Base-by-base conservation (phyloP, 257 asterid species). In the Solanum acaule region DNA sequence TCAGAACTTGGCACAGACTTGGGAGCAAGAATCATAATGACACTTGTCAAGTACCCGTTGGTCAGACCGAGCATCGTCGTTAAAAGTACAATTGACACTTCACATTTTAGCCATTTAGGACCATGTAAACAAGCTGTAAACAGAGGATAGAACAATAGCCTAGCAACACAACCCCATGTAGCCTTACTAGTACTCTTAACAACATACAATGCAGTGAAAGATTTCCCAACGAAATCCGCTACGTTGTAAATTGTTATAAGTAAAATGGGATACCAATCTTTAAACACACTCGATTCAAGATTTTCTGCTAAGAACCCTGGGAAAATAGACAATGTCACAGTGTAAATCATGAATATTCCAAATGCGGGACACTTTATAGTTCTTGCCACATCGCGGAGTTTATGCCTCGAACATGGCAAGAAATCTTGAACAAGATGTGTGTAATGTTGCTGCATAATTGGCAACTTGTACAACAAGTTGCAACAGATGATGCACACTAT, bases 21-120 rank as follows among this genome's bases (percentile, higher is more conserved):
- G 1, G 98, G 98, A 59, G 97, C 88, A n/a, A 94, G 94, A 40
- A 95, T 95, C 98, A 95, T 95, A 1, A 95, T n/a, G 4, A 93
- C 95, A 72, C 98, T 94, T 15, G 98, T 95, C 84, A 95, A 88
- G 88, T 95, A 95, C 7, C 98, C 98, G n/a, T 95, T 95, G 75
- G 89, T 94, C 9, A 95, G 34, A 4, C 98, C 98, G 56, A 95
- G 92, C 86, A 91, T n/a, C 20, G 89, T 83, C 2, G 98, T 95
- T 84, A 95, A 89, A 85, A 90, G 75, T 88, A 93, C 89, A 89
- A 94, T 91, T 27, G 95, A 94, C 29, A 89, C 88, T 91, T 95
- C 98, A 73, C 92, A 88, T 92, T 92, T 93, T 91, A 95, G 91
- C 98, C 98, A 95, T 63, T 63, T 87, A 2, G 97, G 98, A 27